A percentile compares a stretch with the other conserved stretches of the same genome.
phyloP scores from a whole-genome alignment of 768 basidiomycete species.

The Leccinum barrowsii region DNA sequence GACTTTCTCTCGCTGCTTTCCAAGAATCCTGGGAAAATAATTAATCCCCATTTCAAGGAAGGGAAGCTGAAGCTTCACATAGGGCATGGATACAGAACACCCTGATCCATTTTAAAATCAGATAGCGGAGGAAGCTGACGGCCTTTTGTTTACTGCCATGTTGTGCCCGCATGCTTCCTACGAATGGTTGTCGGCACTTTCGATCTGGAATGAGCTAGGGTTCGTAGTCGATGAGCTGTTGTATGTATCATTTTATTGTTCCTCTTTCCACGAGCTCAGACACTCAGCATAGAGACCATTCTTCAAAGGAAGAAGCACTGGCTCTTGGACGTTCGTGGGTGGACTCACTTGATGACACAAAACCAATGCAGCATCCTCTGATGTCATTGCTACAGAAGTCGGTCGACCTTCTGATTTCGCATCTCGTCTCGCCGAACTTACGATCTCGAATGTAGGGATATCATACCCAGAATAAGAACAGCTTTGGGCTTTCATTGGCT shows the following conservation, averaged over 20 bases:
- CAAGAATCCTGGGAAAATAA: background rate
- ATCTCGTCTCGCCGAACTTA: background rate
- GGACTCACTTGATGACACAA: background rate
- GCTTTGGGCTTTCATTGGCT: background rate
- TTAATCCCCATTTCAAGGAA: background rate
- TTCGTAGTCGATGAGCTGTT: background rate
- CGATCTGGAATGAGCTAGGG: background rate
- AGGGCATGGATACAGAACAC: background rate
- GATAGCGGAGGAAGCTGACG: background rate
- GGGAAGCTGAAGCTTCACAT: background rate
- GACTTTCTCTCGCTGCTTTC: background rate
- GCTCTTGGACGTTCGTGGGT: background rate
- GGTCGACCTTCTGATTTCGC: background rate
- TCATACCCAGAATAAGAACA: background rate
- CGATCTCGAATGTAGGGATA: background rate
- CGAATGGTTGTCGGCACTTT: background rate
- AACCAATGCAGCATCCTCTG: background rate
- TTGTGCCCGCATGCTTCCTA: background rate
- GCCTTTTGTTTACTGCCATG: background rate
- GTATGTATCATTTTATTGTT: background rate
- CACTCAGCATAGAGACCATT: background rate
- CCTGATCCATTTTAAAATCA: background rate
- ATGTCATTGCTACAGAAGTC: background rate
- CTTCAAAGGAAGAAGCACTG: background rate
- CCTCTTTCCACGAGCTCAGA: background rate